Percentiles rank a stretch among this genome's conserved stretches.
phyloP scores from a whole-genome alignment of 148 eudicot genomes.

The Dianthus caryophyllus region DNA sequence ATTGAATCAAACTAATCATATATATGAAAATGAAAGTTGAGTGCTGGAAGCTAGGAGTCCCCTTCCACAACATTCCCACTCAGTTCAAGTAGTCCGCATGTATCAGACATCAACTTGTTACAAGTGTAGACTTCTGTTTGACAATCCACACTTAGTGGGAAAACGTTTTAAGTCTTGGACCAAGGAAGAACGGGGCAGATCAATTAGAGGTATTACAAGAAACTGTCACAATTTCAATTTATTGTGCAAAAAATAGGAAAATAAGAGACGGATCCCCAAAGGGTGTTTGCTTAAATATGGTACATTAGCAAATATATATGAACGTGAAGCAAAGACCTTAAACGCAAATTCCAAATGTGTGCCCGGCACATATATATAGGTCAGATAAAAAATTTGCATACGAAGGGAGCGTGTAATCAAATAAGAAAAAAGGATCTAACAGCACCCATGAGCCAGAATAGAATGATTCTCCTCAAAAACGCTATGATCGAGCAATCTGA shows the following conservation, averaged over 20 bases:
- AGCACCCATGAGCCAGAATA: not conserved
- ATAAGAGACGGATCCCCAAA: not conserved
- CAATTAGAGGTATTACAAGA: not conserved
- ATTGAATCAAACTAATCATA: not conserved
- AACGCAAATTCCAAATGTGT: not conserved
- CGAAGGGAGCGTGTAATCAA: not conserved
- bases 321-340: not conserved
- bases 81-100: not conserved
- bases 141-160: not conserved
- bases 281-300: not conserved
- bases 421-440: not conserved
- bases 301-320: not conserved
- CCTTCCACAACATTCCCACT: not conserved
- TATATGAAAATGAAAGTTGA: not conserved
- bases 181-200: not conserved
- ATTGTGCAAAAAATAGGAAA: not conserved
- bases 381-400: not conserved
- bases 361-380: not conserved
- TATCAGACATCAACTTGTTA: not conserved
- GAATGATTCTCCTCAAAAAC: not conserved
- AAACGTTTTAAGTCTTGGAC: not conserved
- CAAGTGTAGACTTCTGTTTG: not conserved
- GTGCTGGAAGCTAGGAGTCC: not conserved
- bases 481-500: constrained; percentile 2
- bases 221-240: not conserved